Evolutionary conservation across 495 filamentous ascomycete species (phyloP).

Genomic region (Aspergillus homomorphus): DNA sequence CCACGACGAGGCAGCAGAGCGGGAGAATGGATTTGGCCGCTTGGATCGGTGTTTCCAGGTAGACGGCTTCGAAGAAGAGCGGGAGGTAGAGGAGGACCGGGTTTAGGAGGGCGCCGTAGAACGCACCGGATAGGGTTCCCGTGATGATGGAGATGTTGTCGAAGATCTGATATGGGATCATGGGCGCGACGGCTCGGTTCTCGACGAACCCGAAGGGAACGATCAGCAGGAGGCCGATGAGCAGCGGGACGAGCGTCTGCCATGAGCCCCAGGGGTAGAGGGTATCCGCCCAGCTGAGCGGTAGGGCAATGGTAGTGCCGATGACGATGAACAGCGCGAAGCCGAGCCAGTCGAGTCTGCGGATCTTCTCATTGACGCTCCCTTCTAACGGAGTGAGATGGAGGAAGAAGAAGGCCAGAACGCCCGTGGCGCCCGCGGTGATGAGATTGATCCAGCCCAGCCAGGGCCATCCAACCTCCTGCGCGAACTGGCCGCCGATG

Average conservation of each 20-base stretch:
- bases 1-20: background rate
- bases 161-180: conserved; percentile 3
- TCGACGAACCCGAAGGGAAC: background rate
- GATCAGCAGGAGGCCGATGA: background rate
- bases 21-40: background rate
- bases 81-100: background rate
- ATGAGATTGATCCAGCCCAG: conserved; percentile 1
- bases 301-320: background rate
- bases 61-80: background rate
- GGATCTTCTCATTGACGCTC: background rate
- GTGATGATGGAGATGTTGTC: background rate
- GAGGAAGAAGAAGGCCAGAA: conserved; percentile 1
- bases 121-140: too few species aligned
- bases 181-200: background rate
- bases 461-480: background rate
- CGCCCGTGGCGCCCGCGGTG: background rate
- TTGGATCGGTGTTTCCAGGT: background rate
- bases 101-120: background rate
- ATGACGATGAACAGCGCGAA: background rate
- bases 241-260: background rate
- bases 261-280: conserved; percentile 1
- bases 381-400: background rate
- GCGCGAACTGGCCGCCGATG: background rate
- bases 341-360: background rate
- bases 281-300: background rate